Conservation (phyloP, 2,329 filamentous ascomycete genomes). For the Pseudogymnoascus sp. region DNA sequence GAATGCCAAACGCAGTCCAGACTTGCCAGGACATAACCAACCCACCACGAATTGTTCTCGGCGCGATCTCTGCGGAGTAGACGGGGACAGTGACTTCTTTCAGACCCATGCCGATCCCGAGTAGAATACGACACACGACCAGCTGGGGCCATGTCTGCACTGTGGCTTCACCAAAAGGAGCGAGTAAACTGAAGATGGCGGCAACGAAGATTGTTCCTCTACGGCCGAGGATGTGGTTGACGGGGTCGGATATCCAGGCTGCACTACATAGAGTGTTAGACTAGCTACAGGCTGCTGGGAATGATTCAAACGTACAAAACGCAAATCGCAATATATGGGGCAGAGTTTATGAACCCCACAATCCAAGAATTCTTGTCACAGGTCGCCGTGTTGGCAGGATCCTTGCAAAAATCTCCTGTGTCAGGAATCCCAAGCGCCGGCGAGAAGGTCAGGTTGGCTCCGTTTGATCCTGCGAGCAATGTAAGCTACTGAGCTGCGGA, state of each 20-base stretch:
- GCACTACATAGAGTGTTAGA: slow-evolving; percentile 40
- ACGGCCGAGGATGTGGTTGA: slow-evolving; percentile 57
- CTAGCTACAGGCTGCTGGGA: slow-evolving; percentile 12
- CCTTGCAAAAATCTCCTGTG: slow-evolving; percentile 13
- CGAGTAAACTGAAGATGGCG: slow-evolving; percentile 48
- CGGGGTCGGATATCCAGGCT: slow-evolving; percentile 60
- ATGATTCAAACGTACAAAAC: slow-evolving; percentile 27
- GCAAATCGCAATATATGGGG: slow-evolving; percentile 43
- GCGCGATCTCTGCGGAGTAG: slow-evolving; percentile 48
- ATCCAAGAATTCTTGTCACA: slow-evolving; percentile 36
- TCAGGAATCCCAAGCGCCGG: slow-evolving; percentile 31
- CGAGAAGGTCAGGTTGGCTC: slow-evolving; percentile 35
- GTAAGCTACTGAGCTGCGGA: slow-evolving; percentile 45
- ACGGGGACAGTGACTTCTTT: slow-evolving; percentile 43
- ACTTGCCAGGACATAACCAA: slow-evolving; percentile 81
- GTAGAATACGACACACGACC: slow-evolving; percentile 44
- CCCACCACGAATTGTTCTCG: slow-evolving; percentile 47
- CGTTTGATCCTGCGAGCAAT: slow-evolving; percentile 41
- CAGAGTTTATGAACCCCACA: slow-evolving; percentile 51
- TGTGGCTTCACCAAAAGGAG: slow-evolving; percentile 52
- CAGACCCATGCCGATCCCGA: slow-evolving; percentile 55
- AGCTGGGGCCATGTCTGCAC: slow-evolving; percentile 53
- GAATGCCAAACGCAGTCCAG: slow-evolving; percentile 58
- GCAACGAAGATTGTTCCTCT: slow-evolving; percentile 68
- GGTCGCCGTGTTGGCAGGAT: slow-evolving; percentile 7